Percentiles rank a stretch among this genome's conserved stretches.
Evolutionary conservation across 73 alveolate genomes (phyloP).

Genomic region (Paramecium pentaurelia): DNA sequence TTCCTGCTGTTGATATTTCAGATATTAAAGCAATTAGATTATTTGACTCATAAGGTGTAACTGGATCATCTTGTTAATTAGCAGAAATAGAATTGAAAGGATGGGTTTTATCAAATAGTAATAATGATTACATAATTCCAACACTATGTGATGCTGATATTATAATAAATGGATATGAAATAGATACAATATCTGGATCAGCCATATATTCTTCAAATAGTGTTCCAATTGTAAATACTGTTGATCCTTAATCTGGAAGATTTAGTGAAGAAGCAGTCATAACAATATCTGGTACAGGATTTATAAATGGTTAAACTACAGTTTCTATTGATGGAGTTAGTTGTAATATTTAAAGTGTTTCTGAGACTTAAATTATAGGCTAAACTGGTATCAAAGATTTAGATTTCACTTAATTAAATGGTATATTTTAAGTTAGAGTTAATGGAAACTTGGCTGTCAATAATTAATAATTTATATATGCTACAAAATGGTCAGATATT

Average conservation of each 20-base stretch:
- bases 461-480: constrained; percentile 60
- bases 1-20: background rate
- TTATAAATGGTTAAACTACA: constrained; percentile 29
- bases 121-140: background rate
- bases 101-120: background rate
- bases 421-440: background rate
- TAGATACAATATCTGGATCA: background rate
- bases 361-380: constrained; percentile 50
- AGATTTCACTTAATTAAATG: constrained; percentile 37
- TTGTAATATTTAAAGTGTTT: constrained; percentile 39
- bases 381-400: constrained; percentile 48
- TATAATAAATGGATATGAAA: background rate
- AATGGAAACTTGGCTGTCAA: constrained; percentile 61
- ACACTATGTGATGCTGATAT: background rate
- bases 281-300: background rate
- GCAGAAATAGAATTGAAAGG: constrained; percentile 58
- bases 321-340: constrained; percentile 65
- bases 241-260: background rate
- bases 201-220: background rate
- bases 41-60: background rate
- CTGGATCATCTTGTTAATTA: constrained; percentile 39
- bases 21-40: constrained; percentile 12
- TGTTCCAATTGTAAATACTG: background rate
- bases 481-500: constrained; percentile 59
- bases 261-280: background rate